Evolutionary conservation across 2,329 filamentous ascomycete species (phyloP), one percentile per base, ranked within the genome.

Genomic region (Fusarium goolgardi): DNA sequence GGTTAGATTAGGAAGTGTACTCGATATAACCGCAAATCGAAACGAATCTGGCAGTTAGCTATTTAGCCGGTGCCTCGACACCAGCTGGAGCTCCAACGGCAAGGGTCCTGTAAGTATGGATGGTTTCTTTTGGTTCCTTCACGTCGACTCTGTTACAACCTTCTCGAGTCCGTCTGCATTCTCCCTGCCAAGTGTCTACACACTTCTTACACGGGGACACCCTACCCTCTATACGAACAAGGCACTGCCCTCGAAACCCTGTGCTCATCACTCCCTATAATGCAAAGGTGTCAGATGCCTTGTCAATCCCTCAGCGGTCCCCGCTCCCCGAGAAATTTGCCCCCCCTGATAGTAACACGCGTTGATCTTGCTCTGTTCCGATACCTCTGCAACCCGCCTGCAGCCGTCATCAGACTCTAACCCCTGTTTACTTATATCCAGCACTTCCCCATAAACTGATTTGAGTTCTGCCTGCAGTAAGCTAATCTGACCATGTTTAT

Each of bases 401-500:
- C 65, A 61, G 58, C 67, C 59, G 55, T 61, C 67, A 64, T 72
- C 63, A 64, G 64, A 70, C 59, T 62, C 40, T 18, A 63, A 60
- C 69, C 71, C 71, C 65, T 69, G 67, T 59, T 65, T 57, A 39
- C 62, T 49, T 65, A 65, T 49, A 53, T 65, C 55, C 47, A 67
- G 47, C 54, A 54, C 46, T 73, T 73, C 71, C 71, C 71, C 71
- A 71, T 72, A 73, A 69, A 68, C 64, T 56, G 25, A 59, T 66
- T 63, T 58, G 55, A 64, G 59, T 61, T 72, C 66, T 71, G 55
- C 69, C 58, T 69, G 59, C 61, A 63, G 55, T 57, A 52, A 67
- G 67, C 59, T 60, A 71, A 73, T 63, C 71, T 73, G 71, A 73
- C 67, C 59, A 65, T 65, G 62, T 65, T 72, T 70, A 58, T 71